Evolutionary conservation across 495 filamentous ascomycete genomes (phyloP).

Genomic region (Aspergillus carlsbadensis): DNA sequence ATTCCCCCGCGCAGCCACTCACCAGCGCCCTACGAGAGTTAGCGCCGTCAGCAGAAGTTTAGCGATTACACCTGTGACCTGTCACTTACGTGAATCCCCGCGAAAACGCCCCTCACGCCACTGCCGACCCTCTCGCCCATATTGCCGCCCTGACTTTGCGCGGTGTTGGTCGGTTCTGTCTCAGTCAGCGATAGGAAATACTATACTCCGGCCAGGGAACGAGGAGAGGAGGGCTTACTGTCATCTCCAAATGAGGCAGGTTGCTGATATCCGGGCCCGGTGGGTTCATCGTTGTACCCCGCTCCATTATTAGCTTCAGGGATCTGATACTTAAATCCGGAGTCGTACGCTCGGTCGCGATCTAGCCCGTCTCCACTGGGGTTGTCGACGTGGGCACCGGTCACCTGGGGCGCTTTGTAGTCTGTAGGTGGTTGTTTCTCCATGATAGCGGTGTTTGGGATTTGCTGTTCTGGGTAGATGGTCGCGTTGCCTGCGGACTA

Average conservation of each 20-base stretch:
- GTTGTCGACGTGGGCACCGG: neutral
- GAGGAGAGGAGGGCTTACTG: neutral
- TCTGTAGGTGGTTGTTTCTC: neutral
- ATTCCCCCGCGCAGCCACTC: constrained; percentile 2
- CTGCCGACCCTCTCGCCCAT: neutral
- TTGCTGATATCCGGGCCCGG: neutral
- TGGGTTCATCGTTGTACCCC: neutral
- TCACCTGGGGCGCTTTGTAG: neutral
- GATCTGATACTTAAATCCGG: neutral
- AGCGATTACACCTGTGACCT: too few relatives aligned
- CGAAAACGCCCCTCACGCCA: neutral
- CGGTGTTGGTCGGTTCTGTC: neutral
- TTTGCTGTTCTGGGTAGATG: neutral
- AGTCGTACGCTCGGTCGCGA: neutral
- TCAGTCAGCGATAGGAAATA: neutral
- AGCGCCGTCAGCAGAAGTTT: too few relatives aligned
- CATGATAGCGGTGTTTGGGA: neutral
- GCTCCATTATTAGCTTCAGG: neutral
- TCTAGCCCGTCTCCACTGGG: neutral
- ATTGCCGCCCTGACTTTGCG: neutral
- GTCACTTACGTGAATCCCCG: neutral
- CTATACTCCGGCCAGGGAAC: neutral
- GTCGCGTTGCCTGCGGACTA: neutral
- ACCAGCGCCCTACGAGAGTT: neutral
- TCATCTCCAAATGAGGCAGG: neutral